phyloP scores from a whole-genome alignment of 495 filamentous ascomycete genomes.

The Penicillium pancosmium region DNA sequence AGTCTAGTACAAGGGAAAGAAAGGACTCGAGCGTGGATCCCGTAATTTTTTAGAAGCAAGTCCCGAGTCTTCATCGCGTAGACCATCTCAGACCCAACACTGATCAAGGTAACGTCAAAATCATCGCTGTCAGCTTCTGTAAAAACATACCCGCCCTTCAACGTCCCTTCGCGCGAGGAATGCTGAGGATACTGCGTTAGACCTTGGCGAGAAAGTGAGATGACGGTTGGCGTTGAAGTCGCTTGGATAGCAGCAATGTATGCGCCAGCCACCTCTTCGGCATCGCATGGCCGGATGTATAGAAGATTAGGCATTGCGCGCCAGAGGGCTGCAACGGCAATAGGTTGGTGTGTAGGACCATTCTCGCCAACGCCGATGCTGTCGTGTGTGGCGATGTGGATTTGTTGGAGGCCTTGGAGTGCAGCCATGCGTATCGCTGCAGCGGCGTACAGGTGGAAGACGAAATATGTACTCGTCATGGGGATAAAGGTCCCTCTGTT shows the following conservation, averaged over 20 bases:
- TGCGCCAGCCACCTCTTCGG: conserved; percentile 44
- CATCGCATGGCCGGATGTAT: conserved; percentile 51
- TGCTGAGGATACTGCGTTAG: background rate
- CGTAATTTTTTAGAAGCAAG: background rate
- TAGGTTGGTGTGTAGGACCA: conserved; percentile 57
- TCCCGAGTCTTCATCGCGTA: background rate
- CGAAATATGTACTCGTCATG: conserved; percentile 48
- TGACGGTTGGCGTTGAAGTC: background rate
- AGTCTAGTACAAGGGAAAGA: background rate
- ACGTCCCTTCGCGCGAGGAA: background rate
- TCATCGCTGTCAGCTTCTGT: background rate
- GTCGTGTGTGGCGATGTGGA: conserved; percentile 59
- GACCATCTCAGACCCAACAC: background rate
- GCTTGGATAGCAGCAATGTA: background rate
- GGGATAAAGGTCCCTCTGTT: conserved; percentile 43
- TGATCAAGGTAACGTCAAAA: background rate
- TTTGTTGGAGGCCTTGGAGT: conserved; percentile 45
- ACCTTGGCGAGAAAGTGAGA: background rate
- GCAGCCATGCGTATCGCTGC: conserved; percentile 55
- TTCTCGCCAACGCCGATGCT: conserved; percentile 52
- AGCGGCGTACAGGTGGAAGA: conserved; percentile 52
- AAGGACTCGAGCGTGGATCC: background rate
- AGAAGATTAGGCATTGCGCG: conserved; percentile 55
- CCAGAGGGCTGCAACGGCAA: conserved; percentile 50
- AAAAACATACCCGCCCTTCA: conserved; percentile 1